A percentile compares a stretch with the other conserved stretches of the same genome.
These are phyloP conservation scores for Agrostemma githago DNA, from an alignment of 148 eudicot species.

Conservation along the genomic window DNA sequence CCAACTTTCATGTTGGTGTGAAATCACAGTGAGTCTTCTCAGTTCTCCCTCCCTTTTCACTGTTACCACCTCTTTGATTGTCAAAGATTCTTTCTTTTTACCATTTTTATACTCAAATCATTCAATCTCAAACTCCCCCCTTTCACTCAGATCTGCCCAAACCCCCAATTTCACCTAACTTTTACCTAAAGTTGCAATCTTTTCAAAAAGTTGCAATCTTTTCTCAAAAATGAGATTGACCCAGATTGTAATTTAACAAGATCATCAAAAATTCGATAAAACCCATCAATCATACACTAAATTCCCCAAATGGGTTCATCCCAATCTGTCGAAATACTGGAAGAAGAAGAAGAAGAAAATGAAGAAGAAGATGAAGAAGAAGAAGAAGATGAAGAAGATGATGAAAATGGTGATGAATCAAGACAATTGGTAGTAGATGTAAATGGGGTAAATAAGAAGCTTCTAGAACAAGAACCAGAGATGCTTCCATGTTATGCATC, in stretches of 20 bases:
- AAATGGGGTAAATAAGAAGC: slow-evolving; percentile 51
- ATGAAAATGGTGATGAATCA: slow-evolving; percentile 24
- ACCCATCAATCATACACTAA: not conserved
- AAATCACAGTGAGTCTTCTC: not conserved
- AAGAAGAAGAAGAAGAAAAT: slow-evolving; percentile 54
- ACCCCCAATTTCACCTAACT: slow-evolving; percentile 3
- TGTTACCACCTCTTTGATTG: not conserved
- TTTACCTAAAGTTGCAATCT: slow-evolving; percentile 6
- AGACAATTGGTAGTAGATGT: slow-evolving; percentile 27
- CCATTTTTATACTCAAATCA: not conserved
- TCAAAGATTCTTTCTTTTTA: slow-evolving; percentile 1
- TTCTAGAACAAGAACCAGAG: slow-evolving; percentile 90
- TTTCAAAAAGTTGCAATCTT: slow-evolving; percentile 8
- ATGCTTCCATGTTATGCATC: slow-evolving; percentile 97
- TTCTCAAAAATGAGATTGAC: slow-evolving; percentile 14
- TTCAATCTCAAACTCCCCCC: not conserved
- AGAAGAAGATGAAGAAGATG: slow-evolving; percentile 42
- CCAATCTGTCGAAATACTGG: slow-evolving; percentile 58
- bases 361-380: slow-evolving; percentile 52
- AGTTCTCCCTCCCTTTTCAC: not conserved
- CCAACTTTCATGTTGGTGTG: not conserved
- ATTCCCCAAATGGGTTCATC: slow-evolving; percentile 57
- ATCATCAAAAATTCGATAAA: slow-evolving; percentile 1
- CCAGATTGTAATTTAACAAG: slow-evolving; percentile 13
- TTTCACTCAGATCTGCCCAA: slow-evolving; percentile 3